These are phyloP conservation scores for Saccharomycopsis capsularis DNA, from an alignment of 805 yeast genomes.

Conservation along the genomic window DNA sequence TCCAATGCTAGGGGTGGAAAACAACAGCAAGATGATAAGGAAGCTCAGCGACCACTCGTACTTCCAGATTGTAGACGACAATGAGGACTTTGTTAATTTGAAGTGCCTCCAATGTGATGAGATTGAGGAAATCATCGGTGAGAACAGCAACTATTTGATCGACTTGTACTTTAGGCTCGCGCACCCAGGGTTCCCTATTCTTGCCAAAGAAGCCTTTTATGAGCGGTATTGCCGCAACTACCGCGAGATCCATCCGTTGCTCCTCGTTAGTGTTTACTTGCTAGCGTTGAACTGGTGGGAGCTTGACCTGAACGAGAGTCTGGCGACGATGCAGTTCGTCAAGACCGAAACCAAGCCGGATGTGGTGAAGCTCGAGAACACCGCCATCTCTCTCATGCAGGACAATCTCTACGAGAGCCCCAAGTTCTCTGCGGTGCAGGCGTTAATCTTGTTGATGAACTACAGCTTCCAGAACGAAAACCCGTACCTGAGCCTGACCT, in stretches of 20 bases:
- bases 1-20: conserved; percentile 5
- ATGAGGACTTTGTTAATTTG: conserved; percentile 25
- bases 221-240: conserved; percentile 28
- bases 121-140: conserved; percentile 26
- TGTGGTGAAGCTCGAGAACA: conserved; percentile 25
- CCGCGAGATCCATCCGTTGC: conserved; percentile 28
- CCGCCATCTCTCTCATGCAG: conserved; percentile 25
- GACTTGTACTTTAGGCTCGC: conserved; percentile 26
- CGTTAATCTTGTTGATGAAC: conserved; percentile 31
- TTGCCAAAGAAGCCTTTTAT: conserved; percentile 25
- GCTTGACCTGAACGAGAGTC: conserved; percentile 17
- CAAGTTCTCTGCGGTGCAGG: conserved; percentile 34
- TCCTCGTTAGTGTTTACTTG: conserved; percentile 26
- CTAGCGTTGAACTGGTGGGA: conserved; percentile 27
- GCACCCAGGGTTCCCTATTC: conserved; percentile 27
- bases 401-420: conserved; percentile 26
- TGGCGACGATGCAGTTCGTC: conserved; percentile 12
- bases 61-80: conserved; percentile 26
- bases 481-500: conserved; percentile 16
- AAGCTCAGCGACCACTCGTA: conserved; percentile 24
- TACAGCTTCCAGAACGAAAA: conserved; percentile 21
- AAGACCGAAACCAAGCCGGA: conserved; percentile 22
- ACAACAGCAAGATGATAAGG: conserved; percentile 21
- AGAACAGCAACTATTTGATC: conserved; percentile 24
- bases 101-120: conserved; percentile 27